Base-by-base conservation (phyloP, 305 asterid genomes). In the Vinca major region DNA sequence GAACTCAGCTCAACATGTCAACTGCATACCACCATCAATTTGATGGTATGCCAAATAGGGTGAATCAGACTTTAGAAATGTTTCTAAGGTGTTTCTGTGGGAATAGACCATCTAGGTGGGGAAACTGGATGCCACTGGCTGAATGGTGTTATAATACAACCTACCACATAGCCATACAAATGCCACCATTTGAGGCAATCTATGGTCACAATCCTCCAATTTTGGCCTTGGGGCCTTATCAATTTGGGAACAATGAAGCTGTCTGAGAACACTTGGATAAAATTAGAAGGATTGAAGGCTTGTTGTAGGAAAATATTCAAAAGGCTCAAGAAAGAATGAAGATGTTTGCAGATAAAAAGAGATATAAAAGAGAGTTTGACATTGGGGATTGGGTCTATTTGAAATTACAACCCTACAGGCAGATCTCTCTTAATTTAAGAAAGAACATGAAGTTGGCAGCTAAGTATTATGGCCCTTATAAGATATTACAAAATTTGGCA, bases 331-430 rank as follows among this genome's bases (percentile, higher is more conserved):
- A 6, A 4, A 7, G 57, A 20, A 52, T 52, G 57, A 52, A 52
- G n/a, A 12, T 4, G 0, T 52, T 7, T 52, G 17, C 12, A 0
- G 73, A 74, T 12, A 12, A 44, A 5, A 3, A 37, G 2, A n/a
- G 67, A 6, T 41, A 10, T 9, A 56, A 62, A 13, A 64, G 63
- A 14, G 14, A 1, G 0, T 57, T 69, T 3, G 1, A 11, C 1
- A 41, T 53, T 0, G 71, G 71, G 0, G 63, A 74, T 33, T 63
- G 39, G 62, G 67, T 68, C 0, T 63, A 17, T 47, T n/a, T n/a
- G n/a, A n/a, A n/a, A n/a, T n/a, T n/a, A n/a, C n/a, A n/a, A n/a
- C n/a, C n/a, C n/a, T n/a, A 20, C 17, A 21, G 43, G 3, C 57
- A 63, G 8, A 0, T 2, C 1, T 9, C 21, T 1, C 56, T 21